These are phyloP conservation scores for Solanum ossicruentum DNA, from an alignment of 257 asterid species.

Conservation along the genomic window DNA sequence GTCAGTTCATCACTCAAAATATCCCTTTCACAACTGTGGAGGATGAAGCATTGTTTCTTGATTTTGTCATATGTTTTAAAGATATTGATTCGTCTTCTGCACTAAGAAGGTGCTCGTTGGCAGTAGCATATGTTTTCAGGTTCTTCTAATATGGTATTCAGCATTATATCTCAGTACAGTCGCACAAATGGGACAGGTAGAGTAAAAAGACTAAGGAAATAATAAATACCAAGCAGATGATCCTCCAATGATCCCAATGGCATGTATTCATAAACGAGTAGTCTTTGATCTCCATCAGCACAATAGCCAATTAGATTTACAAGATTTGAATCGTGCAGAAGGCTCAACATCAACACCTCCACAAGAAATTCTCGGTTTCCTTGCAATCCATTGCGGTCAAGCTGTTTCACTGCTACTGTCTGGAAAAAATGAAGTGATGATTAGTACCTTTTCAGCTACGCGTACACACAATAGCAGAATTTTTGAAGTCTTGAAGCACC, in stretches of 20 bases:
- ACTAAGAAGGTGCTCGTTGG: neutral
- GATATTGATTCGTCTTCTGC: neutral
- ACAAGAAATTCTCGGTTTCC: slow-evolving; percentile 90
- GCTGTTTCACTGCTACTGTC: slow-evolving; percentile 84
- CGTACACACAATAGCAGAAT: neutral
- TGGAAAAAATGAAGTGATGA: slow-evolving; percentile 6
- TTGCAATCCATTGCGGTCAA: slow-evolving; percentile 83
- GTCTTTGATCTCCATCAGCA: slow-evolving; percentile 89
- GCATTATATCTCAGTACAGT: neutral
- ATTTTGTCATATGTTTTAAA: neutral
- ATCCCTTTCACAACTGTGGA: neutral
- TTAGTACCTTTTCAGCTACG: neutral
- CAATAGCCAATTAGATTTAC: slow-evolving; percentile 80
- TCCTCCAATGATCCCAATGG: slow-evolving; percentile 70
- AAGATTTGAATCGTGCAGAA: slow-evolving; percentile 60
- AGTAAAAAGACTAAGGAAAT: neutral
- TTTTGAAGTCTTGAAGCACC: slow-evolving; percentile 15
- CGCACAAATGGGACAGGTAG: neutral
- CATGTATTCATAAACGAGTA: slow-evolving; percentile 77
- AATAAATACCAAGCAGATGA: slow-evolving; percentile 54
- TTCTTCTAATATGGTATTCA: neutral
- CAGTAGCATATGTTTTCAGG: neutral
- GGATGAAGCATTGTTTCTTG: neutral
- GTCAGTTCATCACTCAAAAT: neutral
- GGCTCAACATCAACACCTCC: slow-evolving; percentile 86